Evolutionary conservation across 2,329 filamentous ascomycete genomes (phyloP).

Genomic region (Saccharata proteae): DNA sequence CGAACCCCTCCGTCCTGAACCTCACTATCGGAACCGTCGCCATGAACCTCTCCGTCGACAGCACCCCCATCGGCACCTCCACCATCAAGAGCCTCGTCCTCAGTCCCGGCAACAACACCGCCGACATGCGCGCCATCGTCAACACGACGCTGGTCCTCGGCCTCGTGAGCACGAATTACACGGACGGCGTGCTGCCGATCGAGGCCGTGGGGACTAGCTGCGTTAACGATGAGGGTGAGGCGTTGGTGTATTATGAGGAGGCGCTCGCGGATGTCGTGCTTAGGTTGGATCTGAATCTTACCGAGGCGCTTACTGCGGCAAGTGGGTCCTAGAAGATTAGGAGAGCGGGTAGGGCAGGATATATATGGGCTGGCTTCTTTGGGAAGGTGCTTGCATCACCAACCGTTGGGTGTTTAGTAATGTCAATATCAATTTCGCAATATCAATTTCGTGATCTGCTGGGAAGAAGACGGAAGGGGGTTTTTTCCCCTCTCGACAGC

Average conservation of each 20-base stretch:
- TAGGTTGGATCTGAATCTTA: constrained; percentile 42
- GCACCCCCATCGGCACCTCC: constrained; percentile 40
- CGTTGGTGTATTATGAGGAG: constrained; percentile 44
- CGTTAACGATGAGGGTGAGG: constrained; percentile 35
- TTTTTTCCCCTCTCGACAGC: too few species aligned
- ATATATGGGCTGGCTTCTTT: background rate
- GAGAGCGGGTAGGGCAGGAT: background rate
- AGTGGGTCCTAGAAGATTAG: background rate
- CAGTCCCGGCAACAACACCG: constrained; percentile 42
- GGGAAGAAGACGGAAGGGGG: too few species aligned
- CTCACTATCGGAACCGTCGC: constrained; percentile 55
- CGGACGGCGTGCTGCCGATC: constrained; percentile 43
- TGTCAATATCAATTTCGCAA: too few species aligned
- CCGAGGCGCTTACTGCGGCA: constrained; percentile 26
- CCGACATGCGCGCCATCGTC: constrained; percentile 43
- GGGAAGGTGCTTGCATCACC: background rate
- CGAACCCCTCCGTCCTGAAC: constrained; percentile 52
- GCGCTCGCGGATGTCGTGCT: constrained; percentile 42
- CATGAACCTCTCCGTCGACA: constrained; percentile 46
- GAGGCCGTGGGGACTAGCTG: constrained; percentile 42
- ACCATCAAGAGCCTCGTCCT: constrained; percentile 48
- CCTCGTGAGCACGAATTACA: constrained; percentile 37
- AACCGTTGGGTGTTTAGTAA: too few species aligned
- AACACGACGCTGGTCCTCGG: constrained; percentile 38
- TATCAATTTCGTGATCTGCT: too few species aligned